Evolutionary conservation across 352 stramenopile species (phyloP), one percentile per base, ranked within the genome.

Genomic region (Globisporangium paddicum): DNA sequence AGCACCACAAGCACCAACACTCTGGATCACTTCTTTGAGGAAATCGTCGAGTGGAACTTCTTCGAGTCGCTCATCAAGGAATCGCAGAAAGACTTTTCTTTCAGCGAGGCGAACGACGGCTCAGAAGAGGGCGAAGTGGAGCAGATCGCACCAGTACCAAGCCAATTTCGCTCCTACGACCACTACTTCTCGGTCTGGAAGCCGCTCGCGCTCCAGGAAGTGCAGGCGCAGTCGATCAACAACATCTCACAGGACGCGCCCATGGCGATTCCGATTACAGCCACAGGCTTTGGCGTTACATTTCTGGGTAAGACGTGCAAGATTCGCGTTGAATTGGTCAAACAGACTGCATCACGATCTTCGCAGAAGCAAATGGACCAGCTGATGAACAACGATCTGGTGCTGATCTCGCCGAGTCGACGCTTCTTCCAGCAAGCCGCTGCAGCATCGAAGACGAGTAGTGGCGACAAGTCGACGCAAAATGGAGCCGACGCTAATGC

Each of bases 181-280:
- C 83, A 95, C 55, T 96, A 96, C 45, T 95, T 94, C 54, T 87
- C 76, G 3, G 84, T 96, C 21, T 96, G 87, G 87, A 88, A 93
- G 60, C 87, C 86, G 3, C 66, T 96, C 16, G 80, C 84, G 16
- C 63, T 95, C 1, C 68, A 94, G 63, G 87, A 96, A 89, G 81
- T 96, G n/a, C 79, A 94, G 55, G 87, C 86, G 3, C 85, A 96
- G 52, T 86, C 83, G 18, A 69, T 95, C 14, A 95, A 92, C 64
- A 79, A 67, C 37, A 68, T 95, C 26, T 78, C 72, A n/a, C 85
- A 86, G 4, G 83, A 93, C 23, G 60, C 75, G 8, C 80, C 82
- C 3, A 61, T 37, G 1, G 52, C 84, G 3, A 71, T 89, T 10
- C 64, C 77, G 5, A 64, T 95, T 21, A 70, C 60, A 19, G 65